Percentiles rank a stretch among this genome's conserved stretches.
Evolutionary conservation across 2,329 filamentous ascomycete species (phyloP).

Genomic region (Grosmannia huntii): DNA sequence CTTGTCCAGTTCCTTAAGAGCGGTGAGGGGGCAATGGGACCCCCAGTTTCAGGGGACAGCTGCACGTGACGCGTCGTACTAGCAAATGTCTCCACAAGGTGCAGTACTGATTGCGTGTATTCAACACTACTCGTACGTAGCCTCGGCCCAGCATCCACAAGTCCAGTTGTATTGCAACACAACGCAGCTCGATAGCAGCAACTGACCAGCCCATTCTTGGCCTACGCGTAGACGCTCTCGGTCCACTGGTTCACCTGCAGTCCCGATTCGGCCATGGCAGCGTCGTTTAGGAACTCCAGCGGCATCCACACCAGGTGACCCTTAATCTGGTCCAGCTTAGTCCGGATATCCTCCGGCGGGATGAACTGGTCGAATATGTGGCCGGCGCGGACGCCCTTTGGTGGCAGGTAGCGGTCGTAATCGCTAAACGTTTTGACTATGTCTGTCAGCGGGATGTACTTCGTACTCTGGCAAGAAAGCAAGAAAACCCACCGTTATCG

Average conservation of each 20-base stretch:
- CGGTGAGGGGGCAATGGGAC: neutral
- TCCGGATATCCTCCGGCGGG: constrained; percentile 57
- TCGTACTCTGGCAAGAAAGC: neutral
- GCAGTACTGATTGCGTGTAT: neutral
- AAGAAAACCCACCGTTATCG: constrained; percentile 48
- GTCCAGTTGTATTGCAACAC: neutral
- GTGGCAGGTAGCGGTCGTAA: constrained; percentile 67
- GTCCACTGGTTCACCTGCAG: constrained; percentile 77
- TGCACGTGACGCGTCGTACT: constrained; percentile 1
- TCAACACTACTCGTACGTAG: neutral
- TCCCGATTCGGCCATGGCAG: constrained; percentile 79
- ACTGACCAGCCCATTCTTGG: neutral
- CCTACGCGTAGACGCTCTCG: constrained; percentile 69
- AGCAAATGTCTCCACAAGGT: neutral
- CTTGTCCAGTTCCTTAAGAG: neutral
- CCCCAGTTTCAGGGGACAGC: neutral
- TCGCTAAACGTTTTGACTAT: constrained; percentile 77
- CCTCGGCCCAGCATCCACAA: neutral
- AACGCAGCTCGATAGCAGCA: neutral
- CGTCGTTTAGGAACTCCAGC: constrained; percentile 72
- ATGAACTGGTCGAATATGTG: constrained; percentile 77
- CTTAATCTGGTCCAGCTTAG: constrained; percentile 65
- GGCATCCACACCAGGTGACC: constrained; percentile 95
- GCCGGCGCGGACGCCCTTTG: constrained; percentile 61
- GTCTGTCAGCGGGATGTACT: neutral